phyloP scores from a whole-genome alignment of 163 green algal genomes.

The Scenedesmus sp. region DNA sequence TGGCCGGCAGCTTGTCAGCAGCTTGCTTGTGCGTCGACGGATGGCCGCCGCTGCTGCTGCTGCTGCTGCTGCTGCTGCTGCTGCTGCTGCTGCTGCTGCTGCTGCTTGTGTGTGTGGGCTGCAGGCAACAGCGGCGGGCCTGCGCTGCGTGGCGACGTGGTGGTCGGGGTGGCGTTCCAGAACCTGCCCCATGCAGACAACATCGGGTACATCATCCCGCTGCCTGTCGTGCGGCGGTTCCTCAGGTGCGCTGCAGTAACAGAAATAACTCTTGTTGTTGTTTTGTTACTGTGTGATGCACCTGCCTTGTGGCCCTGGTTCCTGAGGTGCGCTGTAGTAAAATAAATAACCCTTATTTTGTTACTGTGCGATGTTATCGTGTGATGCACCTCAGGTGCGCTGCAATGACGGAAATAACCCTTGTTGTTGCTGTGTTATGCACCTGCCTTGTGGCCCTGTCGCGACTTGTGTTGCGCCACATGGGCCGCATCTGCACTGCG shows the following conservation, averaged over 20 bases:
- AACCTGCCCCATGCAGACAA: conserved; percentile 75
- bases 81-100: not conserved
- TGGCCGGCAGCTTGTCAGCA: too few species aligned
- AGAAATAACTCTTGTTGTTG: too few species aligned
- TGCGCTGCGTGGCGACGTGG: conserved; percentile 66
- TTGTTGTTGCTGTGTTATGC: not conserved
- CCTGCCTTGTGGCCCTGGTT: too few species aligned
- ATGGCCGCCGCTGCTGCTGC: too few species aligned
- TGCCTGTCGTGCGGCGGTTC: conserved; percentile 75
- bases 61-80: too few species aligned
- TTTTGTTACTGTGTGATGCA: not conserved
- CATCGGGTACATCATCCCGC: conserved; percentile 83
- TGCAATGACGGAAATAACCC: not conserved
- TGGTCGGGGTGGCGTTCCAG: conserved; percentile 81
- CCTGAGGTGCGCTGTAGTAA: too few species aligned
- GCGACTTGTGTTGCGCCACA: too few species aligned
- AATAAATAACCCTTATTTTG: too few species aligned
- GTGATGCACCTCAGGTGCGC: conserved; percentile 57
- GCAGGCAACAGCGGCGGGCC: conserved; percentile 69
- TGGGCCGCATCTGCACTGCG: too few species aligned
- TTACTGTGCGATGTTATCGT: too few species aligned
- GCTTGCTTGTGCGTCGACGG: too few species aligned
- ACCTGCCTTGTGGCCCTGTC: too few species aligned
- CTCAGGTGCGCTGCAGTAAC: conserved; percentile 36
- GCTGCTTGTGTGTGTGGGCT: not conserved